Base-by-base conservation (phyloP, 805 yeast species). In the Ascoidea tarda region DNA sequence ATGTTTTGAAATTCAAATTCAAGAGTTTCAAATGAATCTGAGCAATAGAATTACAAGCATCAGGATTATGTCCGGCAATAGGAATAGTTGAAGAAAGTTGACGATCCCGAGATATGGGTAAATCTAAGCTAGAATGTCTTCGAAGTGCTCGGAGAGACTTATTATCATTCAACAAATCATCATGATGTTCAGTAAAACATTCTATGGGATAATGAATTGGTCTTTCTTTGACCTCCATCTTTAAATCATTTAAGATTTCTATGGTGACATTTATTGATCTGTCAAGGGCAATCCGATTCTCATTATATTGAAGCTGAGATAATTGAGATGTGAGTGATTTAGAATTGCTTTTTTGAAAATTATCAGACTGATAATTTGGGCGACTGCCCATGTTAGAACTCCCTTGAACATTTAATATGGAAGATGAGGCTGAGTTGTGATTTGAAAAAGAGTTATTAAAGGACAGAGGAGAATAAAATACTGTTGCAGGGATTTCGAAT, bases 281-380 rank as follows among this genome's bases (percentile, higher is more conserved):
- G 54, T 79, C 83, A 52, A 90, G 69, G 0, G 83, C 74, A 0
- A 79, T 69, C 52, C 84, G 76, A 68, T 82, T 82, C 59, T 82
- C 81, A 62, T 87, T 87, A 64, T 85, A 91, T 55, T 79, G 84
- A 53, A 84, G 67, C 62, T 90, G 96, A 54, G 81, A 79, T 38
- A 84, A 63, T 51, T 88, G 83, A 1, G 83, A 33, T 65, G 63
- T 6, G 67, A 65, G 28, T 57, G 52, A 3, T 64, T 60, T 50
- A 59, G 28, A 21, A 21, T 21, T 21, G 28, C 3, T 21, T 21
- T 21, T 2, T 21, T 2, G 28, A 21, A 21, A 21, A 21, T 21
- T 21, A 21, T 21, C 28, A 21, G 28, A 2, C 28, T 21, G 28
- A 21, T 21, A 21, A 21, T 21, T 3, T 21, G 2, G 28, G 28